A percentile compares a stretch with the other conserved stretches of the same genome.
Evolutionary conservation across 2,329 filamentous ascomycete species (phyloP).

Genomic region (Lachnellula arida): DNA sequence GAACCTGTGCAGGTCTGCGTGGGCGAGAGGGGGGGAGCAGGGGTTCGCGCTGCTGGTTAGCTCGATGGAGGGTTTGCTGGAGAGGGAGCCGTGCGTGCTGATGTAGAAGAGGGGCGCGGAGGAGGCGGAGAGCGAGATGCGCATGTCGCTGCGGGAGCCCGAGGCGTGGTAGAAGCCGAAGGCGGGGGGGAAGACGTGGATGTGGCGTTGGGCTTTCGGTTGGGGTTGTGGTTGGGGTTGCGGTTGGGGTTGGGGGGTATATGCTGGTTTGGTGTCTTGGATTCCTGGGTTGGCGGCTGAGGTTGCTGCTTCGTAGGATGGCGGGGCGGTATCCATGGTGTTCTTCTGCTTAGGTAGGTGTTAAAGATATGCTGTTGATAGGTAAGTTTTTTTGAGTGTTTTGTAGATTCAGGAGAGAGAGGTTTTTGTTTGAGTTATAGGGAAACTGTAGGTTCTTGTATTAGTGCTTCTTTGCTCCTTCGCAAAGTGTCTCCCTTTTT

Average conservation of each 20-base stretch:
- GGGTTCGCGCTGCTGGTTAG: constrained; percentile 7
- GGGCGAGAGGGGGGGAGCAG: constrained; percentile 14
- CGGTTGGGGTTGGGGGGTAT: not conserved
- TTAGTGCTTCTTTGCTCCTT: no score
- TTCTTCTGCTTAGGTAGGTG: no score
- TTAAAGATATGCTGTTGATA: no score
- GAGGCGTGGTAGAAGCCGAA: constrained; percentile 19
- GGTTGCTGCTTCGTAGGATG: constrained; percentile 1
- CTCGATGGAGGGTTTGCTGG: constrained; percentile 11
- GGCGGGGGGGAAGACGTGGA: constrained; percentile 9
- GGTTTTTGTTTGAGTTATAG: no score
- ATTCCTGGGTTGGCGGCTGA: not conserved
- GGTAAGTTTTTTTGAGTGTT: no score
- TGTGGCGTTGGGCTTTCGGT: no score
- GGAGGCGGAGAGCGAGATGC: constrained; percentile 14
- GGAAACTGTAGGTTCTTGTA: no score
- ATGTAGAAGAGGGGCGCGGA: constrained; percentile 15
- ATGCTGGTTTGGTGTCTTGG: not conserved
- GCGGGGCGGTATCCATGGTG: not conserved
- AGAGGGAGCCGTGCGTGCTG: constrained; percentile 10
- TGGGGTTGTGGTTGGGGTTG: not conserved
- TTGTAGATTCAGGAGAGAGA: no score
- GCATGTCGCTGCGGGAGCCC: constrained; percentile 5
- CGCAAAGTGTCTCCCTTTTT: no score
- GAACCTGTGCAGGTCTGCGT: constrained; percentile 17